Evolutionary conservation across 2,329 filamentous ascomycete species (phyloP), one percentile per base, ranked within the genome.

Genomic region (Diaporthe sp.): DNA sequence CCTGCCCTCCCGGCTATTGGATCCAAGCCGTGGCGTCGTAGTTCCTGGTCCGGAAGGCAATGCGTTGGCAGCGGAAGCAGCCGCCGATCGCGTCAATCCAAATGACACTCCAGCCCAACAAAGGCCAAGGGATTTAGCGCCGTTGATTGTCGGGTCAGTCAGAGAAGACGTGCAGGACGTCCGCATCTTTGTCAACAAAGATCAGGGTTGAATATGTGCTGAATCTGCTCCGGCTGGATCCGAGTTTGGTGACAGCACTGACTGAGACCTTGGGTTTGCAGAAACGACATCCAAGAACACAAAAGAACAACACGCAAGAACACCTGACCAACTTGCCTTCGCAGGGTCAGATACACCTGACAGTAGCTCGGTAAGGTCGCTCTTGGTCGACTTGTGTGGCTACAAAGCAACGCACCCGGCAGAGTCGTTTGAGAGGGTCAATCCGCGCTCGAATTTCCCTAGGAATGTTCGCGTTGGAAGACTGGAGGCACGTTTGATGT

Each of bases 81-180:
- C 65, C 65, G 65, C 42, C 65, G 65, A 70, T 70, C 65, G 65
- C 34, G 65, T 55, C 49, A 70, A 55, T 70, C 46, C 65, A 70
- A 70, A 55, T 70, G 49, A 25, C 65, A 55, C 65, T 55, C 49
- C 49, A 70, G 49, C 46, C 31, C 19, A 39, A 31, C 31, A 42
- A 19, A 55, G 65, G n/a, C 65, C 46, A 70, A 42, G 49, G 37
- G 17, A 55, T 55, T 70, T 70, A 70, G 65, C 65, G 65, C 34
- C 6, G 34, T 70, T 42, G 34, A 55, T 55, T 70, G 22, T 70
- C 65, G 65, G 65, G 49, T 39, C 65, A 42, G 58, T 25, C 34
- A 53, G 46, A 37, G 34, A 53, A 68, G 65, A 39, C 31, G 39
- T 28, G 65, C 31, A 55, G 49, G 65, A 42, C 49, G 17, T 39